Base-by-base conservation (phyloP, 306 rosid species). In the Cucurbita maxima region DNA sequence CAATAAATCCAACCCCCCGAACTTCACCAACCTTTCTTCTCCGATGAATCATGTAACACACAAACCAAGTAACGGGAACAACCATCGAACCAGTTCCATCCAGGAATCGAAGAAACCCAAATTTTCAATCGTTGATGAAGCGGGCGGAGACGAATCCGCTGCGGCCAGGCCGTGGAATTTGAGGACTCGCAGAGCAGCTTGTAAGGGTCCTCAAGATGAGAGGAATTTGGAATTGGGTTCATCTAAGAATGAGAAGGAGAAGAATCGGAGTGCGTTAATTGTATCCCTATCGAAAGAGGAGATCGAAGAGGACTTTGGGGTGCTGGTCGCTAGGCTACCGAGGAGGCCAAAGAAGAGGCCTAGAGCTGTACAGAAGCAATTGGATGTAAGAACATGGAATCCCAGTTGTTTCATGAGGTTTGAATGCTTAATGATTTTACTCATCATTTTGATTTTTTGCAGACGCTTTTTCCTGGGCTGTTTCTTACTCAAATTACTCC, bases 111-210 rank as follows among this genome's bases (percentile, higher is more conserved):
- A 81, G 82, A 79, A 81, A 72, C 81, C 77, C 55, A 79, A 81
- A 59, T 79, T 83, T 58, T 75, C 87, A 5, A 75, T 75, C 53
- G 61, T 63, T 20, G 79, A 76, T 11, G 79, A 79, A 62, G 77
- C 62, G 5, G 81, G 45, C 13, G 75, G 58, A 58, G 78, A 73
- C 10, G 80, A 79, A n/a, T 47, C 61, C 18, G 60, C 73, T 14
- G 76, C 34, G 30, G 83, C 72, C 0, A 74, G 76, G 78, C 89
- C 91, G 50, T 85, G 91, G 89, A 83, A 85, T 76, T 83, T 87
- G 84, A 79, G 91, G 76, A 87, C 87, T 5, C 76, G 86, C 68
- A 76, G 86, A 79, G 88, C 91, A 73, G 82, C 88, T 18, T 84
- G 85, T 63, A 87, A 78, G 71, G 85, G 82, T 72, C 78, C 79